phyloP scores from a whole-genome alignment of 257 asterid genomes.

The Jaltomata sinuosa region DNA sequence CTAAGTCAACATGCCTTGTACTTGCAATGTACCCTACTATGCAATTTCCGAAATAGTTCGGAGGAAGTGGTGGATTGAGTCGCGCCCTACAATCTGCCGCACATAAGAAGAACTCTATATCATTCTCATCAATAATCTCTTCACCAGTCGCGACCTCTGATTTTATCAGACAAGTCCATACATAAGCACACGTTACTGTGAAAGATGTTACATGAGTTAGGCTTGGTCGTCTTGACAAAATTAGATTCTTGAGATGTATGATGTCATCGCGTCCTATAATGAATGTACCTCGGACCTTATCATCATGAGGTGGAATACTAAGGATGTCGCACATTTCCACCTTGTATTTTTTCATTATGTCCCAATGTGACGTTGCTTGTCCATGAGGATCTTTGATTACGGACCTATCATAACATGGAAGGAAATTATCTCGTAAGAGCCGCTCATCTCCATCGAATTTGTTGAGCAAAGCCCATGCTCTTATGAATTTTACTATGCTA shows the following conservation, averaged over 20 bases:
- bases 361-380: not conserved
- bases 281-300: conserved; percentile 11
- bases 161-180: not conserved
- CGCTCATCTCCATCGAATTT: not conserved
- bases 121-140: not conserved
- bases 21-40: conserved; percentile 6
- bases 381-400: not conserved
- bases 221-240: conserved; percentile 8
- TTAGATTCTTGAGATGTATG: not conserved
- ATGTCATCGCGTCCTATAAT: not conserved
- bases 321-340: not conserved
- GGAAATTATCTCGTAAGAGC: not conserved
- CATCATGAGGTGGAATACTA: not conserved
- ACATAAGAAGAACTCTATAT: not conserved
- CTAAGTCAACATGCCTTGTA: not conserved
- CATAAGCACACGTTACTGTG: not conserved
- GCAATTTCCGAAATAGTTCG: conserved; percentile 41
- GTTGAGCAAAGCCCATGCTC: conserved; percentile 3
- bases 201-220: not conserved
- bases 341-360: not conserved
- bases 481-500: not conserved
- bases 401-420: conserved; percentile 12
- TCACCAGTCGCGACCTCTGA: not conserved
- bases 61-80: conserved; percentile 10
- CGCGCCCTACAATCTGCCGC: not conserved